Base-by-base conservation (phyloP, 2,329 filamentous ascomycete species). In the Beauveria sp. region DNA sequence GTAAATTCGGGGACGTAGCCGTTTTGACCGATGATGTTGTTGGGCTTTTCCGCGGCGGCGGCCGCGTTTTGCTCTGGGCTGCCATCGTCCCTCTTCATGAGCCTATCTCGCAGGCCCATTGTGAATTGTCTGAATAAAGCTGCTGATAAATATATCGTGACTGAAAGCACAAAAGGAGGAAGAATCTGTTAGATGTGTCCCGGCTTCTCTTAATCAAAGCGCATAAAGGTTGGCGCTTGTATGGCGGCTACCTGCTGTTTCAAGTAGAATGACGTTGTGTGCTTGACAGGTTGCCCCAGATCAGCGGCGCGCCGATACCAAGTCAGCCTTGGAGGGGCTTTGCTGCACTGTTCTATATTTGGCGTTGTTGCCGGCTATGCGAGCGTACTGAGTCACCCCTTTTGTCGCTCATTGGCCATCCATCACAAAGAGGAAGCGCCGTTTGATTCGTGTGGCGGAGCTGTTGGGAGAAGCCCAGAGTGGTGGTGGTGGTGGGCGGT, bases 1-100 rank as follows among this genome's bases (percentile, higher is more conserved):
- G 82, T 91, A 77, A 97, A 91, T 67, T 90, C 86, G 61, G 88
- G 86, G 1, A 79, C 71, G 26, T 52, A 30, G 18, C 48, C 48
- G 37, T 48, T 46, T 56, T 71, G 61, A 12, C 48, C 47, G 40
- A 44, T 58, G 14, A 41, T 44, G 40, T 52, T 44, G 46, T 18
- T 46, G 16, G 40, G 63, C 77, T 70, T 59, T 67, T 73, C 67
- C 63, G 76, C 72, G 41, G 71, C 67, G 50, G 67, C 68, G 41
- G 71, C 67, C 48, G 67, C 67, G 26, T 73, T 69, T 12, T 40
- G 20, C 14, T 40, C 47, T n/a, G 48, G 18, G 16, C 18, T 75
- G 22, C 24, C 67, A 64, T 73, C 73, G 62, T 82, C 76, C 71
- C 82, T 83, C 70, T 82, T 84, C 72, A 76, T 80, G 56, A 85